Evolutionary conservation across 2,329 filamentous ascomycete genomes (phyloP).

Genomic region (Ilyonectria robusta): DNA sequence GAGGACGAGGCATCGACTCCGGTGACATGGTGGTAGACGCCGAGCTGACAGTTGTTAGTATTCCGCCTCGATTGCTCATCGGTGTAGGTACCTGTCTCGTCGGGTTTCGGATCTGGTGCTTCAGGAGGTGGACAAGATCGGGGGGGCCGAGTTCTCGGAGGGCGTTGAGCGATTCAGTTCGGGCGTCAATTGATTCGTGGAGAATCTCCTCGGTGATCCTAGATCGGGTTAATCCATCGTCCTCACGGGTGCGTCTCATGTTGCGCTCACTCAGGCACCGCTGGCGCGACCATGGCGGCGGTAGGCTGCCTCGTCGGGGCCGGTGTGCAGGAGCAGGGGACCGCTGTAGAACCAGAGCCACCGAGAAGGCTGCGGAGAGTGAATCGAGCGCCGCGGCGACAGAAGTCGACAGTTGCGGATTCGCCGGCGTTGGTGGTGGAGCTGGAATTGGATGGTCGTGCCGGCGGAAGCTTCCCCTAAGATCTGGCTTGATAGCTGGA

Average conservation of each 20-base stretch:
- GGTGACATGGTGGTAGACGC: slow-evolving; percentile 97
- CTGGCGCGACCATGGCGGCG: slow-evolving; percentile 78
- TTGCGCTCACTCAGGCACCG: slow-evolving; percentile 78
- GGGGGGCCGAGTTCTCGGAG: slow-evolving; percentile 95
- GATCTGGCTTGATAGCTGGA: slow-evolving; percentile 50
- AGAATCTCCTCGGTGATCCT: slow-evolving; percentile 96
- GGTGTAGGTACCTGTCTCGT: slow-evolving; percentile 66
- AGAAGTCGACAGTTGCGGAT: slow-evolving; percentile 26
- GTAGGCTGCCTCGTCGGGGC: slow-evolving; percentile 35
- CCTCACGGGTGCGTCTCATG: slow-evolving; percentile 19
- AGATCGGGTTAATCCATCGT: slow-evolving; percentile 41
- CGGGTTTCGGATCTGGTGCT: slow-evolving; percentile 73
- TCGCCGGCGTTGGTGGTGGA: slow-evolving; percentile 37
- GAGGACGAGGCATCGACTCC: slow-evolving; percentile 98
- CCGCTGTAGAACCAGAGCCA: slow-evolving; percentile 8
- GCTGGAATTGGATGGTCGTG: slow-evolving; percentile 39
- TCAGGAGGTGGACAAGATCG: slow-evolving; percentile 94
- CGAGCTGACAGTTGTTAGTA: slow-evolving; percentile 70
- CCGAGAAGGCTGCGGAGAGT: slow-evolving; percentile 14
- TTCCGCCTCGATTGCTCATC: slow-evolving; percentile 32
- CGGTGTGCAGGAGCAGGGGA: slow-evolving; percentile 23
- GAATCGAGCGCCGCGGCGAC: slow-evolving; percentile 15
- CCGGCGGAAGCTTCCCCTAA: slow-evolving; percentile 45
- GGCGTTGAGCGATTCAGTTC: slow-evolving; percentile 88
- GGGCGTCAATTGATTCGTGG: slow-evolving; percentile 91